Evolutionary conservation across 2,329 filamentous ascomycete genomes (phyloP), one percentile per base, ranked within the genome.

Genomic region (Colletotrichum lini): DNA sequence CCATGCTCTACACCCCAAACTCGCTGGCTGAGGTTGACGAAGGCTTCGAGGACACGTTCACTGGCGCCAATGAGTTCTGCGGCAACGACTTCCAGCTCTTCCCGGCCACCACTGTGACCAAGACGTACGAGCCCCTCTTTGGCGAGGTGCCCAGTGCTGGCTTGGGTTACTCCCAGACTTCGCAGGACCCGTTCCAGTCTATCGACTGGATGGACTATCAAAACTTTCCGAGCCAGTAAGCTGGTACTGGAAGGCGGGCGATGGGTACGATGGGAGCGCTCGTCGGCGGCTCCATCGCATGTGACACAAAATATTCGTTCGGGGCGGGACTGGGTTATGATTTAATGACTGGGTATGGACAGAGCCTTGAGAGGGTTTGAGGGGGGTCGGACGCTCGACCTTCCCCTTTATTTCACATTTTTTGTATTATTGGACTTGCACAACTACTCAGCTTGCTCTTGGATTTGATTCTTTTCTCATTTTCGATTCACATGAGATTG

Each of bases 1-100:
- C 90, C 1, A 93, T 93, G 83, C 86, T 94, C 42, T 92, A 87
- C 80, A 92, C 92, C 12, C 90, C 92, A 58, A 86, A 86, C 52
- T 91, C 91, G 0, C 80, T 90, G 71, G 83, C 84, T 21, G 87
- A 89, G 30, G 85, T 90, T 35, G 92, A 94, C 72, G 92, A 94
- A 76, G 88, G 87, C 49, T 93, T 90, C 75, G 88, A 89, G 50
- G 90, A 91, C 40, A 83, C 82, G 45, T 77, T 82, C 4, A 76
- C 78, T 38, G 81, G 79, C n/a, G 82, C 79, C 12, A 81, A 84
- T 30, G 54, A 68, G 44, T 72, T 72, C 53, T 53, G 53, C 23
- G 82, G 83, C n/a, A 82, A 80, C 13, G 92, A 94, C 79, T 94
- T 94, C 75, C 87, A 88, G 21, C 85, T 94, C 18, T 94, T 88